Evolutionary conservation across 2,329 filamentous ascomycete species (phyloP), one percentile per base, ranked within the genome.

Genomic region (Arthroderma uncinatum): DNA sequence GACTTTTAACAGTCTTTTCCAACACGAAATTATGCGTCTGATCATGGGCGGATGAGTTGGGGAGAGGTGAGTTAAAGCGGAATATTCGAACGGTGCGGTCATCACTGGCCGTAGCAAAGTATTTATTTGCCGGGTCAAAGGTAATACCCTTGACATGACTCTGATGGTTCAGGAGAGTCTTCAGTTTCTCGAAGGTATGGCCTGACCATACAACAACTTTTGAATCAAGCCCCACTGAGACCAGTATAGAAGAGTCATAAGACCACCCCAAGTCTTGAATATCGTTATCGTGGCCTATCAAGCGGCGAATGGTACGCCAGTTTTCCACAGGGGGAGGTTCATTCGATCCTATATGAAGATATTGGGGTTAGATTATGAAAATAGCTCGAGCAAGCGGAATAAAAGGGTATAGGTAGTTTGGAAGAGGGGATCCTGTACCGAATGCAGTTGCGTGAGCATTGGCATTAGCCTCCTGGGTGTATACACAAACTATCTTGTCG

Each of bases 121-220:
- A 98, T 70, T 97, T 98, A 76, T 97, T 97, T 42, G 93, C 93
- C 0, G 93, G 93, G 68, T 98, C 93, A 68, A 98, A 98, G 0
- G 92, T 95, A 66, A 98, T 94, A 61, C 94, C 93, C 71, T 98
- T 98, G 75, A 98, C 93, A 70, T 97, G 94, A 70, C 90, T 96
- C 70, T 95, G 89, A 72, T 98, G 93, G 58, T 91, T 86, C 1
- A 90, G 84, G 4, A 98, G 76, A 2, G 89, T 92, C 79, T 97
- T 97, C 63, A 98, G 80, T 75, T 95, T 97, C 75, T 98, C 93
- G 65, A 98, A 98, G 0, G 91, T 97, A 72, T 94, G 87, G 0
- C 93, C 94, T 1, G 92, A 97, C 93, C 93, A 98, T 21, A 98
- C 87, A 8, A 98, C 93, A 12, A 98, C 86, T 74, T 98, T 98